Conservation (phyloP, 345 rosid genomes). For the Aquilaria yunnanensis region DNA sequence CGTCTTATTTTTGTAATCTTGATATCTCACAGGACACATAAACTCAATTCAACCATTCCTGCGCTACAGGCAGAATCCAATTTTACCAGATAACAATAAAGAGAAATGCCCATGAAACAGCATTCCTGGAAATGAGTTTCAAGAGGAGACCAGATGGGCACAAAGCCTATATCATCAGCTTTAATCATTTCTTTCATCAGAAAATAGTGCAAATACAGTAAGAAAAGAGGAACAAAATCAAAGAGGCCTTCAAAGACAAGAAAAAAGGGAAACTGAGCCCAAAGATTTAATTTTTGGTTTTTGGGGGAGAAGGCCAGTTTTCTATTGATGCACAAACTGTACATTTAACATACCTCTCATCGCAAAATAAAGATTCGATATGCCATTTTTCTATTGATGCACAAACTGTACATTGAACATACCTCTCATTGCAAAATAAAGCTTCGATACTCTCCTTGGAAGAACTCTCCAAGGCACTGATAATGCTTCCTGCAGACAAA, state of each 20-base stretch:
- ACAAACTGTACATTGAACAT: neutral
- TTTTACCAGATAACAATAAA: neutral
- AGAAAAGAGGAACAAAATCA: neutral
- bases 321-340: neutral
- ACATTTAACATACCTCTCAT: slow-evolving; percentile 60
- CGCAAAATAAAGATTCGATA: slow-evolving; percentile 74
- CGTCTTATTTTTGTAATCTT: neutral
- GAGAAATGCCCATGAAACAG: too few relatives aligned
- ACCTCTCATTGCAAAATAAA: slow-evolving; percentile 91
- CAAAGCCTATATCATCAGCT: too few relatives aligned
- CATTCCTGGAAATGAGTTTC: too few relatives aligned
- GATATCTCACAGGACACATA: neutral
- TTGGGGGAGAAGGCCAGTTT: too few relatives aligned
- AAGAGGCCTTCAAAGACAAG: neutral
- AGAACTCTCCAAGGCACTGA: slow-evolving; percentile 76
- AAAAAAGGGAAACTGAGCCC: neutral
- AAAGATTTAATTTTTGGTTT: too few relatives aligned
- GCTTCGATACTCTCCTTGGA: slow-evolving; percentile 67
- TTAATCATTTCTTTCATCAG: too few relatives aligned
- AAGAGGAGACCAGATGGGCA: too few relatives aligned
- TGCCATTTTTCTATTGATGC: neutral
- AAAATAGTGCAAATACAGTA: too few relatives aligned
- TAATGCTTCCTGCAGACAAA: slow-evolving; percentile 57
- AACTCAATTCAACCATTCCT: neutral
- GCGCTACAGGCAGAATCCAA: neutral